A percentile compares a stretch with the other conserved stretches of the same genome.
Evolutionary conservation across 2,329 filamentous ascomycete genomes (phyloP).

Genomic region (Trichoderma gracile): DNA sequence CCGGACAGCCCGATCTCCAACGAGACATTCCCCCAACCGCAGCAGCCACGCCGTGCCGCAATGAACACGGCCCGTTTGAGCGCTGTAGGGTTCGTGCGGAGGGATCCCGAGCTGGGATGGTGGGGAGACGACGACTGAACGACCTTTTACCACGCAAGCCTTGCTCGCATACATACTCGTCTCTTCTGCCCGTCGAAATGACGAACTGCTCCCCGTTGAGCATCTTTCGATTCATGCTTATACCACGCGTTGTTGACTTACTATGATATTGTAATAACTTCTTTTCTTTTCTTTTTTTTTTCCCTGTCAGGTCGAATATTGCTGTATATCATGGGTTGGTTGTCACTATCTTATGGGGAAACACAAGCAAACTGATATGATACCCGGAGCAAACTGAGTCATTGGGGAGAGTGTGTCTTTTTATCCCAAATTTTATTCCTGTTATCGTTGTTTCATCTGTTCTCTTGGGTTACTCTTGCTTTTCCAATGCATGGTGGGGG

Average conservation of each 20-base stretch:
- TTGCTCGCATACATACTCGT: background rate
- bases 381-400: slow-evolving; percentile 20
- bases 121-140: slow-evolving; percentile 46
- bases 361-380: slow-evolving; percentile 23
- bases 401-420: background rate
- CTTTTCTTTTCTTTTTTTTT: background rate
- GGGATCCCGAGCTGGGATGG: slow-evolving; percentile 38
- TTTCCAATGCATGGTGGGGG: background rate
- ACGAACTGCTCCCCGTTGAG: background rate
- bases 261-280: slow-evolving; percentile 4
- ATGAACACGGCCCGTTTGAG: slow-evolving; percentile 44
- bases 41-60: slow-evolving; percentile 31
- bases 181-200: background rate
- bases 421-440: background rate
- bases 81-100: slow-evolving; percentile 35
- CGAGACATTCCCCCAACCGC: slow-evolving; percentile 34
- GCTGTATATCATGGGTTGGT: slow-evolving; percentile 18
- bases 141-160: background rate
- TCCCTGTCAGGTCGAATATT: slow-evolving; percentile 6
- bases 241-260: background rate
- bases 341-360: slow-evolving; percentile 9
- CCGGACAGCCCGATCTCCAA: slow-evolving; percentile 47
- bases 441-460: background rate
- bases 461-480: background rate
- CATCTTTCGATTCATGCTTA: background rate